Percentiles rank a stretch among this genome's conserved stretches.
Evolutionary conservation across 257 asterid species (phyloP).

Genomic region (Verbena officinalis): DNA sequence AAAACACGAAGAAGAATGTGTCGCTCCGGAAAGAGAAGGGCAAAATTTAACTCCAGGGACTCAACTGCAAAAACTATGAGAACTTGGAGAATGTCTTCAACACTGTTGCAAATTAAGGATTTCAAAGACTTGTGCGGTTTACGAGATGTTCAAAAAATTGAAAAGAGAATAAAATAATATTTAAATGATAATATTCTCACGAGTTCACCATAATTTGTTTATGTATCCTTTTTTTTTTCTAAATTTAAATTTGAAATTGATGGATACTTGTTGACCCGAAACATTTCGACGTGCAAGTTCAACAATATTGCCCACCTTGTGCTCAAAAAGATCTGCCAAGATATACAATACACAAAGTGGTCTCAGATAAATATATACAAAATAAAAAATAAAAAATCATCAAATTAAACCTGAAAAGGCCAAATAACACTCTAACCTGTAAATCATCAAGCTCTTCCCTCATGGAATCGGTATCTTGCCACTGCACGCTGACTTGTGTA

Average conservation of each 20-base stretch:
- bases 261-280: conserved; percentile 99
- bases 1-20: conserved; percentile 95
- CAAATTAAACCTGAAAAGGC: conserved; percentile 19
- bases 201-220: background rate
- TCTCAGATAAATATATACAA: too few species aligned
- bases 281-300: conserved; percentile 98
- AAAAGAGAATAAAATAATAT: background rate
- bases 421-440: conserved; percentile 55
- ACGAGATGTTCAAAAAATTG: too few species aligned
- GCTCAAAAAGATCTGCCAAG: conserved; percentile 90
- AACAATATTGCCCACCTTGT: conserved; percentile 97
- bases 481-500: conserved; percentile 98
- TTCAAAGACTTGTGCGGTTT: conserved; percentile 24
- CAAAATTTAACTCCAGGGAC: conserved; percentile 94
- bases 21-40: conserved; percentile 92
- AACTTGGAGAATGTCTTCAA: conserved; percentile 97
- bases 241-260: conserved; percentile 7
- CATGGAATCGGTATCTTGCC: conserved; percentile 99
- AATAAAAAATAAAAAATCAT: conserved; percentile 19
- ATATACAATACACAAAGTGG: conserved; percentile 24
- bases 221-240: too few species aligned
- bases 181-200: background rate
- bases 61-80: conserved; percentile 98
- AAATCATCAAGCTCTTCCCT: conserved; percentile 98
- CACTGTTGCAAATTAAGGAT: conserved; percentile 73